Base-by-base conservation (phyloP, 352 stramenopile species). In the Phytophthora sp. region DNA sequence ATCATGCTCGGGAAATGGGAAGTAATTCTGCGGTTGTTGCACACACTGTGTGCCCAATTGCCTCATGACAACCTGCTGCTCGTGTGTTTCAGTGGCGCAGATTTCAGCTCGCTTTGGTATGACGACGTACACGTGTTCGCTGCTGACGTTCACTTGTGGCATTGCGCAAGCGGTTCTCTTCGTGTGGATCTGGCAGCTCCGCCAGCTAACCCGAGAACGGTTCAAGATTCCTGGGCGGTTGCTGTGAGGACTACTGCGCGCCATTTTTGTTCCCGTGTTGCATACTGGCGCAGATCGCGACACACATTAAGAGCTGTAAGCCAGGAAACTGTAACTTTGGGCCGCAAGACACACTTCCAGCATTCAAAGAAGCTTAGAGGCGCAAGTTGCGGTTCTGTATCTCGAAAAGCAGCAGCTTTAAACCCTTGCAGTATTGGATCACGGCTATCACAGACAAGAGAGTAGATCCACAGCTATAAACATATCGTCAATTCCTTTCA, bases 281-380 rank as follows among this genome's bases (percentile, higher is more conserved):
- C 61, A 63, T 63, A 2, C 49, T 84, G 24, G 71, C 76, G 11
- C 79, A 88, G 60, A 70, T 86, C 8, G 77, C 79, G 6, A 82
- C 73, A 2, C 77, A 88, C 65, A 53, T 78, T 13, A 77, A 82
- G 52, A 86, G 73, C 44, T 88, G 85, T 73, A 74, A 50, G 20
- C 74, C 77, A 7, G 70, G 73, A 39, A 59, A n/a, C 21, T 88
- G 76, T 49, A 65, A 62, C 33, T 85, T 85, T 36, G 29, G 46
- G 51, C 41, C 74, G 20, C 72, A 70, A 54, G 69, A 81, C 15
- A 70, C 61, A 23, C 57, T 84, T 15, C 66, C 69, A 7, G 41
- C 58, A 7, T 84, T 80, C 54, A 55, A 58, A 33, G 39, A 29
- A 18, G 46, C 21, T 7, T 65, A 58, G 15, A 18, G 2, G 5